A percentile compares a stretch with the other conserved stretches of the same genome.
Conservation (phyloP, 1,284 basidiomycete species). For the Testicularia cyperi region DNA sequence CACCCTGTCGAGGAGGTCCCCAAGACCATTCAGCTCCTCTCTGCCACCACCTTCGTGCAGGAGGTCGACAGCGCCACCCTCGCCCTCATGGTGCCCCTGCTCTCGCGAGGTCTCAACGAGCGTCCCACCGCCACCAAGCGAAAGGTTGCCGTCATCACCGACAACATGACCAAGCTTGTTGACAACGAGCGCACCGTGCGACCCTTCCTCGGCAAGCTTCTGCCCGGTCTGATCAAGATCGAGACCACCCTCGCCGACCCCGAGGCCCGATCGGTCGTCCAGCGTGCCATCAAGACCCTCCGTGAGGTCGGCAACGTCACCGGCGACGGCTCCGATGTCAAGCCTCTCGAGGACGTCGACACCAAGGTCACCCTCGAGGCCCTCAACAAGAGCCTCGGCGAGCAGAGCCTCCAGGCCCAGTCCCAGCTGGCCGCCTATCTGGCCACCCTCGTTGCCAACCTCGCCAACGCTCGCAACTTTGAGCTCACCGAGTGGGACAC, state of each 20-base stretch:
- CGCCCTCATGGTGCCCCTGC: conserved; percentile 96
- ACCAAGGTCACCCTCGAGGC: conserved; percentile 40
- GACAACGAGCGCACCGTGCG: conserved; percentile 61
- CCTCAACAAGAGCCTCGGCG: conserved; percentile 50
- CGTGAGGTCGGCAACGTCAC: conserved; percentile 56
- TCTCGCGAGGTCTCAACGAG: conserved; percentile 81
- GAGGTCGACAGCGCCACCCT: conserved; percentile 99
- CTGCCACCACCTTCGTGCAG: conserved; percentile 99
- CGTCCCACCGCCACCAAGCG: conserved; percentile 60
- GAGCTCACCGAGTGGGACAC: conserved; percentile 59
- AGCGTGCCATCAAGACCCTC: conserved; percentile 59
- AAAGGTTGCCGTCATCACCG: conserved; percentile 60
- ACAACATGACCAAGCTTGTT: conserved; percentile 61
- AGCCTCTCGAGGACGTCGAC: conserved; percentile 57
- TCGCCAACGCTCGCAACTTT: conserved; percentile 59
- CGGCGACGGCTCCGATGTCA: conserved; percentile 58
- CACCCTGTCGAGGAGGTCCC: conserved; percentile 99
- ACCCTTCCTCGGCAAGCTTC: conserved; percentile 60
- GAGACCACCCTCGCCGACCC: conserved; percentile 59
- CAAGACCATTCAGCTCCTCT: conserved; percentile 91
- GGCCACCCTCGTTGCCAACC: conserved; percentile 55
- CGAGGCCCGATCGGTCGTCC: conserved; percentile 57
- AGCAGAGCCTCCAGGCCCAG: conserved; percentile 43
- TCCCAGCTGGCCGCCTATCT: conserved; percentile 50
- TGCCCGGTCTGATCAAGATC: conserved; percentile 60